Evolutionary conservation across 108 stramenopile species (phyloP), one percentile per base, ranked within the genome.

Genomic region (Aurantiochytrium sp.): DNA sequence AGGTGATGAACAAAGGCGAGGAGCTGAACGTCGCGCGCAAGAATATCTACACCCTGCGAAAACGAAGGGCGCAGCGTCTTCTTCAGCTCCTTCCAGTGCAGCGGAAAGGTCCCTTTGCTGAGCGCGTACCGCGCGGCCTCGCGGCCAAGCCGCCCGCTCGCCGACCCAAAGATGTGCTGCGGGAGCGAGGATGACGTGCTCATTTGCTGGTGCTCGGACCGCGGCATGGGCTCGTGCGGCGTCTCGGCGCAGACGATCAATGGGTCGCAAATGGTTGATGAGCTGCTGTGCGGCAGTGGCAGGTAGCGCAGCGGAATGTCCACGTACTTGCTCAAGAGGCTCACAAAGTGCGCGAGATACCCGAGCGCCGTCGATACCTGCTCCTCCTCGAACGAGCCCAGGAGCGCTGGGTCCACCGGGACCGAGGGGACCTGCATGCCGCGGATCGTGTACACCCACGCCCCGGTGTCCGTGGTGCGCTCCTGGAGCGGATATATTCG

Each of bases 191-290:
- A 81, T 12, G 39, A n/a, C 39, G 17, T 12, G 45, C 73, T 48
- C n/a, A 2, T 42, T 12, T 48, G 45, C 6, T 41, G 39, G 12
- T 41, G 42, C 12, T 12, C 27, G 12, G 39, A 12, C 12, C 73
- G 73, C 12, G 73, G 6, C 73, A 81, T 48, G 27, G 73, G 73
- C 73, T 81, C 73, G 45, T 81, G 73, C 73, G 73, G 73, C 39
- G 73, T 81, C 30, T 81, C 73, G 39, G 73, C 73, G 3, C 73
- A 81, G 10, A 81, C 73, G n/a, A 81, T 48, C 2, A 81, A 24
- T 21, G 73, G 73, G 45, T 81, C 73, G 24, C 73, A 81, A 12
- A 81, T 81, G 10, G 73, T 81, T 3, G 73, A 81, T 19, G 73
- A 81, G 39, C 73, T 81, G 39, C 73, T 81, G 45, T 81, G 73